phyloP scores from a whole-genome alignment of 1,139 yeast species.

The Yarrowia galli region DNA sequence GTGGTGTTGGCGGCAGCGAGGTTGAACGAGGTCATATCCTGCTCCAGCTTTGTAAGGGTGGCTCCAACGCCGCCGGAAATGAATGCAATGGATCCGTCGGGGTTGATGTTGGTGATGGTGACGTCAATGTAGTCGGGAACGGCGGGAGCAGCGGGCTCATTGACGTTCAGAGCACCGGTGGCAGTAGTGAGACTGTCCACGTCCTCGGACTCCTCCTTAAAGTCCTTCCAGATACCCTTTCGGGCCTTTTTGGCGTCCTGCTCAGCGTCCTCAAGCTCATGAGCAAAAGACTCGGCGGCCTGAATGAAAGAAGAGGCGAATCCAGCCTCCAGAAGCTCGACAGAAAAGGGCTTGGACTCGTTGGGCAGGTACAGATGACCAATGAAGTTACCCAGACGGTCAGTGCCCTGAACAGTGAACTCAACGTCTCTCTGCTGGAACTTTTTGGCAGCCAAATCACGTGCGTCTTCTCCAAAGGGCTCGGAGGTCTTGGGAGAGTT shows the following conservation, averaged over 20 bases:
- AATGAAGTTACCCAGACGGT: conserved; percentile 81
- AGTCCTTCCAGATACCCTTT: conserved; percentile 72
- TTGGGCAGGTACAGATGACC: conserved; percentile 70
- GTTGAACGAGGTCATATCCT: conserved; percentile 53
- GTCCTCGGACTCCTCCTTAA: conserved; percentile 49
- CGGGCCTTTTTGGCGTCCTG: conserved; percentile 62
- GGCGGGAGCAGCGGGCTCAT: conserved; percentile 40
- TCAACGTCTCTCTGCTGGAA: conserved; percentile 76
- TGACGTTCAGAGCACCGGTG: conserved; percentile 16
- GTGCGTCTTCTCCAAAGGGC: conserved; percentile 60
- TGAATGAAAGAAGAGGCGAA: conserved; percentile 56
- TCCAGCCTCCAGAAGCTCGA: conserved; percentile 68
- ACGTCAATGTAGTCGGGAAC: conserved; percentile 62
- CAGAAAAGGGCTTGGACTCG: conserved; percentile 65
- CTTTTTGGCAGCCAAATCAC: conserved; percentile 62
- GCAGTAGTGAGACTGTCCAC: conserved; percentile 35
- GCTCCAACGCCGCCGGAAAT: conserved; percentile 52
- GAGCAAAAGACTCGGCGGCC: conserved; percentile 39
- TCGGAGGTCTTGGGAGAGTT: conserved; percentile 56
- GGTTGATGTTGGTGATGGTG: conserved; percentile 62
- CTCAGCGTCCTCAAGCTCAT: conserved; percentile 67
- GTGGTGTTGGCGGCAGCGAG: conserved; percentile 55
- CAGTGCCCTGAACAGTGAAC: conserved; percentile 71
- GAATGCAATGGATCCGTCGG: conserved; percentile 62
- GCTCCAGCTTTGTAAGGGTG: conserved; percentile 44